phyloP scores from a whole-genome alignment of 441 rosid species.

The Cnidoscolus chayamansa region DNA sequence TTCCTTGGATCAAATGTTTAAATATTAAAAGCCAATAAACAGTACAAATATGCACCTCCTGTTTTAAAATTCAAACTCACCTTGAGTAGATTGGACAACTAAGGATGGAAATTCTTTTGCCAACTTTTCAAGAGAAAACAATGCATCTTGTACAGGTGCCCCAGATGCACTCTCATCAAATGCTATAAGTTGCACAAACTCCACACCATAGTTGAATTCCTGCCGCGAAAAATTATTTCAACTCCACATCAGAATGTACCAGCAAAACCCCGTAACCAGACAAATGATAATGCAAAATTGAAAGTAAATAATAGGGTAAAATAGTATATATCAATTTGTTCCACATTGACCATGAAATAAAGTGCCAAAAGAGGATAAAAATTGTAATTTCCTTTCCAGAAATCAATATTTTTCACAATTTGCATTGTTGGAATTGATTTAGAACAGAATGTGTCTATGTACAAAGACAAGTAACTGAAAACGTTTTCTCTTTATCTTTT shows the following conservation, averaged over 20 bases:
- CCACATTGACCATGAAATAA: too few species aligned
- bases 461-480: background rate
- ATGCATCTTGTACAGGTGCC: conserved; percentile 57
- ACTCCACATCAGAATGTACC: conserved; percentile 16
- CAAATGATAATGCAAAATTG: conserved; percentile 2
- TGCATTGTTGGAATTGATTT: background rate
- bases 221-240: conserved; percentile 32
- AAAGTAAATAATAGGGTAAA: background rate
- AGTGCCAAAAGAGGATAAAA: background rate
- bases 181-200: conserved; percentile 70
- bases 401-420: background rate
- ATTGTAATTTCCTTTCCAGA: background rate
- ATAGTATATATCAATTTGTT: background rate
- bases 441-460: background rate
- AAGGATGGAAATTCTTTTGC: conserved; percentile 57
- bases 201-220: conserved; percentile 85
- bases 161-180: conserved; percentile 52
- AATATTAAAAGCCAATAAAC: background rate
- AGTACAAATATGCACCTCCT: conserved; percentile 2
- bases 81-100: conserved; percentile 78
- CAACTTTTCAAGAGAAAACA: conserved; percentile 50
- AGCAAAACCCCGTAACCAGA: conserved; percentile 9
- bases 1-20: background rate
- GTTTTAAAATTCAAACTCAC: conserved; percentile 32
- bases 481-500: background rate